A percentile compares a stretch with the other conserved stretches of the same genome.
Conservation (phyloP, 1,139 yeast species). For the Sugiyamaella xylanicola region DNA sequence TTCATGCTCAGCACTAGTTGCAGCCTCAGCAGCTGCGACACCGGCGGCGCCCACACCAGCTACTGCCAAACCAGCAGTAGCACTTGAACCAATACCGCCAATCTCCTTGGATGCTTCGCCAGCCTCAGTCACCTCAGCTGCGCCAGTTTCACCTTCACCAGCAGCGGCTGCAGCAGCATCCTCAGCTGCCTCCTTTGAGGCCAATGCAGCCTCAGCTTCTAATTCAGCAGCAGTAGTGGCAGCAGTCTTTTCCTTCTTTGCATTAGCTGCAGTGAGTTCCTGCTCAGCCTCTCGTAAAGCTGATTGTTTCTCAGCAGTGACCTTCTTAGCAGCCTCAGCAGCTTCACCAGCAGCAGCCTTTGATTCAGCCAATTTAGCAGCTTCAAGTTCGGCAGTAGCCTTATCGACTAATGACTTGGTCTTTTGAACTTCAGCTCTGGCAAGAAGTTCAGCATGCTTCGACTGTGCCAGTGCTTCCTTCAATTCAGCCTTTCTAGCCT, state of each 20-base stretch:
- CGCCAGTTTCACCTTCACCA: conserved; percentile 7
- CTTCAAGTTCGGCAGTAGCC: conserved; percentile 36
- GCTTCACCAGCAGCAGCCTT: conserved; percentile 18
- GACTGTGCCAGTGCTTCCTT: conserved; percentile 35
- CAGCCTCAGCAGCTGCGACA: conserved; percentile 15
- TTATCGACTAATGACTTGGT: conserved; percentile 33
- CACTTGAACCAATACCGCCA: conserved; percentile 7
- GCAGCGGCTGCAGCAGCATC: conserved; percentile 38
- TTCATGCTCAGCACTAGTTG: conserved; percentile 5
- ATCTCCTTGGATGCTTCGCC: conserved; percentile 19
- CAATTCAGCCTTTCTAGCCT: conserved; percentile 30
- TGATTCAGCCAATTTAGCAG: conserved; percentile 35
- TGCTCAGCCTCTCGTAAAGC: conserved; percentile 23
- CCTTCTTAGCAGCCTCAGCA: conserved; percentile 21
- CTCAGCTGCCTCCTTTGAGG: conserved; percentile 40
- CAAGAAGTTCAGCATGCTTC: conserved; percentile 34
- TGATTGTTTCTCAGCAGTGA: conserved; percentile 19
- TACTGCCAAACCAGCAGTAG: conserved; percentile 10
- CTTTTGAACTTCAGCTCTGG: conserved; percentile 35
- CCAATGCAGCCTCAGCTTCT: conserved; percentile 50
- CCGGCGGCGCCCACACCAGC: conserved; percentile 16
- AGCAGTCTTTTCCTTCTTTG: conserved; percentile 47
- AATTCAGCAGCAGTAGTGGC: conserved; percentile 45
- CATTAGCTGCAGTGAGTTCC: conserved; percentile 30
- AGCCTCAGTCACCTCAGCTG: conserved; percentile 18